phyloP scores from a whole-genome alignment of 306 rosid species.

The Canavalia gladiata region DNA sequence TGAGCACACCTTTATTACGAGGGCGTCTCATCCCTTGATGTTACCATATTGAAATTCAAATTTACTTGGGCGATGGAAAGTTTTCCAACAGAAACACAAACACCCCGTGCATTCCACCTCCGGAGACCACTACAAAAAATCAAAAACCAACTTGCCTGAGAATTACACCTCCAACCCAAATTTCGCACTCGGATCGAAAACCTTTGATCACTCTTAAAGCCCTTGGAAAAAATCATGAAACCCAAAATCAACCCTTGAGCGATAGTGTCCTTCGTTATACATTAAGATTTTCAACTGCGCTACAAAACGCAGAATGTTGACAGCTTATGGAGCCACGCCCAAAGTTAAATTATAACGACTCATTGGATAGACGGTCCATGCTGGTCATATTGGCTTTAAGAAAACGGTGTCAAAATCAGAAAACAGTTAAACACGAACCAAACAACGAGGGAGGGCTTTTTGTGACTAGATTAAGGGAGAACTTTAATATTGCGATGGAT shows the following conservation, averaged over 20 bases:
- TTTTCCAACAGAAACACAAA: no score
- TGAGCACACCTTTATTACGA: no score
- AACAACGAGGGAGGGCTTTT: background rate
- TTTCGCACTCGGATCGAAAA: no score
- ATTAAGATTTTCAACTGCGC: constrained; percentile 19
- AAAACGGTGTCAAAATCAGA: background rate
- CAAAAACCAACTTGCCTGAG: no score
- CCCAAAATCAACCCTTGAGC: background rate
- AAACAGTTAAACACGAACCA: constrained; percentile 1
- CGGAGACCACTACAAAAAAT: no score
- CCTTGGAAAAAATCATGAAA: background rate
- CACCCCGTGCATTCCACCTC: no score
- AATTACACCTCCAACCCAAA: no score
- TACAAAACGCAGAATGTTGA: constrained; percentile 24
- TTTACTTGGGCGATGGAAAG: no score
- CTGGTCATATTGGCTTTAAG: background rate
- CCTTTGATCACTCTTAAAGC: no score
- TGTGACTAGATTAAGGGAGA: background rate
- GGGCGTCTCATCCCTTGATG: no score
- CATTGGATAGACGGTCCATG: constrained; percentile 2
- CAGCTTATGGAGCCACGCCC: constrained; percentile 1
- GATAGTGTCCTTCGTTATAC: constrained; percentile 1
- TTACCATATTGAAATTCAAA: no score
- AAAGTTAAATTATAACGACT: background rate
- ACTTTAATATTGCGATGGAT: background rate